Base-by-base conservation (phyloP, 1,284 basidiomycete genomes). In the Cystobasidium sp. region DNA sequence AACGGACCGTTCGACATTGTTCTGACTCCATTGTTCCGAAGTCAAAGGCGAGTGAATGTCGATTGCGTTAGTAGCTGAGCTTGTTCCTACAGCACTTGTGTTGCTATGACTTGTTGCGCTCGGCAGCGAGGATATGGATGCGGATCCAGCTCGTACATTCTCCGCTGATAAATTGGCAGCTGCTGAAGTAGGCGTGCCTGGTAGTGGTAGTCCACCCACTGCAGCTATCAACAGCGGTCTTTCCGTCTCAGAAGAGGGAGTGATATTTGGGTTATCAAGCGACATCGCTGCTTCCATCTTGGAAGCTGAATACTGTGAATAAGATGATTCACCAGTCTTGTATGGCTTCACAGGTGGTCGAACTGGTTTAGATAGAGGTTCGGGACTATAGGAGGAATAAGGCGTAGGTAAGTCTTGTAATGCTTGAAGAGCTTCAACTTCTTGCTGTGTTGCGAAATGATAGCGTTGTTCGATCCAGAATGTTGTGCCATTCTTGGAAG, bases 391-490 rank as follows among this genome's bases (percentile, higher is more conserved):
- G 9, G 70, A 66, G 3, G 70, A 66, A 20, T 61, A 43, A 3
- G 65, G 65, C 9, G 65, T 74, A 39, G 58, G 52, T 14, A 61
- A 46, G 44, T 68, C 56, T 16, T 69, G 72, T 37, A 61, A 37
- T 16, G 37, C 63, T 18, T 59, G 52, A 14, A 61, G 56, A 10
- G 31, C 63, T 24, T 59, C 46, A 22, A 74, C 66, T 53, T 74
- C 72, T 41, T 43, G 24, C 8, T 24, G 56, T 9, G 55, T 68
- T 14, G 72, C 72, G 31, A 74, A 44, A 37, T 56, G 47, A 63
- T 68, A 74, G 1, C 65, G 65, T 41, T 64, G 63, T 81, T 93
- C 92, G 51, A 92, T 88, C 90, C 89, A 91, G 81, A 91, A 91
- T 10, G 88, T 90, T 41, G 77, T 85, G 51, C 84, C 83, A 62